These are phyloP conservation scores for Lactarius indigo DNA, from an alignment of 768 basidiomycete species.

Conservation along the genomic window DNA sequence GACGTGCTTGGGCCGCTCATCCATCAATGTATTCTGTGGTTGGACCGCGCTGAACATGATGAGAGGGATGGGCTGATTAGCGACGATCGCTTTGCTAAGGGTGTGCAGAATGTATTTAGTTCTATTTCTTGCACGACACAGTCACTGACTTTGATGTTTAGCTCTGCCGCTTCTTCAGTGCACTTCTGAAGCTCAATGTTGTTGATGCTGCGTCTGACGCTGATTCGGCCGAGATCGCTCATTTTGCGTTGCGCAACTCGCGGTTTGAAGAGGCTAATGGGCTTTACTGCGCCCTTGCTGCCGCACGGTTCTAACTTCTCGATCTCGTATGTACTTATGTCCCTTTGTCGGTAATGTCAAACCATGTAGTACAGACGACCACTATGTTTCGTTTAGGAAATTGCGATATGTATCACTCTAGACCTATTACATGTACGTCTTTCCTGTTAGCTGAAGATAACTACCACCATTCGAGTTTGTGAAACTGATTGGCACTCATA, in stretches of 20 bases:
- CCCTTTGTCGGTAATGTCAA: slow-evolving; percentile 1
- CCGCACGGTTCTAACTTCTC: slow-evolving; percentile 33
- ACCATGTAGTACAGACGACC: neutral
- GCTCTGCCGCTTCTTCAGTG: slow-evolving; percentile 75
- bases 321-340: slow-evolving; percentile 8
- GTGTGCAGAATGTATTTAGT: slow-evolving; percentile 62
- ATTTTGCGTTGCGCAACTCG: slow-evolving; percentile 69
- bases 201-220: slow-evolving; percentile 61
- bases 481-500: too few species aligned
- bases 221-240: slow-evolving; percentile 73
- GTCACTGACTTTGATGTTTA: slow-evolving; percentile 29
- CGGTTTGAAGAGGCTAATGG: slow-evolving; percentile 74
- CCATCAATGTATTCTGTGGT: slow-evolving; percentile 63
- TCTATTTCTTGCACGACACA: neutral
- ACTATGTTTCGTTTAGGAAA: slow-evolving; percentile 7
- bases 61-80: slow-evolving; percentile 64
- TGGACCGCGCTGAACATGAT: slow-evolving; percentile 66
- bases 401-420: slow-evolving; percentile 2
- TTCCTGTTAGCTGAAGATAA: neutral
- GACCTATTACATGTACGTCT: slow-evolving; percentile 8
- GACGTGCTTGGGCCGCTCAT: slow-evolving; percentile 72
- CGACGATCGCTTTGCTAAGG: slow-evolving; percentile 71
- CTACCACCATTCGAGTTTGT: too few species aligned
- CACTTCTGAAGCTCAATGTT: slow-evolving; percentile 62
- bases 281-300: slow-evolving; percentile 63